Evolutionary conservation across 78 protist genomes (phyloP).

Genomic region (Pelomyxa schiedti): DNA sequence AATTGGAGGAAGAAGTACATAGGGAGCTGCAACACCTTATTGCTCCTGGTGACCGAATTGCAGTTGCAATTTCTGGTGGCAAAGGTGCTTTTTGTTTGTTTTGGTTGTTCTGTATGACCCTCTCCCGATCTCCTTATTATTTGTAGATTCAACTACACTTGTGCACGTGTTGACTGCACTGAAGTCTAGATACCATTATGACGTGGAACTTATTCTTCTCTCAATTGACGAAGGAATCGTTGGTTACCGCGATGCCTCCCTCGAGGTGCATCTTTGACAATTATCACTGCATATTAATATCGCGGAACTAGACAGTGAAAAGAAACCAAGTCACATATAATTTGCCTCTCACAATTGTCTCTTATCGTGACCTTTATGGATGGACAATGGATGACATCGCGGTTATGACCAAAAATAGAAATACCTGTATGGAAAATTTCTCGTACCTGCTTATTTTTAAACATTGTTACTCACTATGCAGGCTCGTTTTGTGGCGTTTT

Average conservation of each 20-base stretch:
- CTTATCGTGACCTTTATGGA: constrained; percentile 80
- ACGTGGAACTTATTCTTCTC: constrained; percentile 60
- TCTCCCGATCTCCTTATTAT: no score
- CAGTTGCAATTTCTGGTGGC: no score
- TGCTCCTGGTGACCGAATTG: no score
- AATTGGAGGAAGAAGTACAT: no score
- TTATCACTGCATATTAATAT: not conserved
- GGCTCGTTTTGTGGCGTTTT: constrained; percentile 88
- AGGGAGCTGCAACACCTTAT: no score
- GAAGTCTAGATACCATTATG: no score
- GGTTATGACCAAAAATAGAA: constrained; percentile 47
- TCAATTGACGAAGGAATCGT: constrained; percentile 91
- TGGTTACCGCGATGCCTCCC: constrained; percentile 90
- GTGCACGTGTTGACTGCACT: no score
- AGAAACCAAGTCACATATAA: constrained; percentile 53
- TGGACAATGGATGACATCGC: constrained; percentile 87
- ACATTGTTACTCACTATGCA: not conserved
- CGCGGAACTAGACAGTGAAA: constrained; percentile 50
- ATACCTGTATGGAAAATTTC: constrained; percentile 64
- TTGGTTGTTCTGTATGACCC: no score
- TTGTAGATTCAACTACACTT: no score
- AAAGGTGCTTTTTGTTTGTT: no score
- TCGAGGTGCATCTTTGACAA: constrained; percentile 36
- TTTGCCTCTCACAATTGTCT: constrained; percentile 66
- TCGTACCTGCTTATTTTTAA: not conserved